These are phyloP conservation scores for Glycyrrhiza uralensis DNA, from an alignment of 306 rosid genomes.

Conservation along the genomic window DNA sequence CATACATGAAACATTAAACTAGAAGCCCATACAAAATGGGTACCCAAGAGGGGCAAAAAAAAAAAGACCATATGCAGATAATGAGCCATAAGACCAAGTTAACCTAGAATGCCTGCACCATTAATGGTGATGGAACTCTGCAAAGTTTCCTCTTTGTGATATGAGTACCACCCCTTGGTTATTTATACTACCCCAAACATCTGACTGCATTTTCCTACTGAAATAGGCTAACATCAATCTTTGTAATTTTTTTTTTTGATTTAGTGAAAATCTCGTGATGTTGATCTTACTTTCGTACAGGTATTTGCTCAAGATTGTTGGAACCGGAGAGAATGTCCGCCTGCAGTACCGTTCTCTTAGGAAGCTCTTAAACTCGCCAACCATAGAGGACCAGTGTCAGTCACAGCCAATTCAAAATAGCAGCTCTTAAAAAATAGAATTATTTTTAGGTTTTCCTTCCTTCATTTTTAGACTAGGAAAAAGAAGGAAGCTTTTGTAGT, in stretches of 20 bases:
- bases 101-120: neutral
- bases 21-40: neutral
- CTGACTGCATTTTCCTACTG: neutral
- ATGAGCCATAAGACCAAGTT: neutral
- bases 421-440: constrained; percentile 41
- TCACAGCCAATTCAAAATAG: constrained; percentile 58
- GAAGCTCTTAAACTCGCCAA: constrained; percentile 53
- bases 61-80: neutral
- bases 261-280: constrained; percentile 3
- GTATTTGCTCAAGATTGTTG: constrained; percentile 90
- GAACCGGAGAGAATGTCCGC: constrained; percentile 84
- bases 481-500: constrained; percentile 23
- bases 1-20: neutral
- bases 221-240: no score
- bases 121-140: neutral
- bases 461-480: constrained; percentile 16
- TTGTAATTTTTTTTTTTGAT: no score
- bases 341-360: constrained; percentile 94
- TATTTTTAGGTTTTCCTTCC: constrained; percentile 12
- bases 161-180: neutral
- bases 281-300: constrained; percentile 34
- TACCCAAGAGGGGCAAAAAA: neutral
- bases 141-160: neutral
- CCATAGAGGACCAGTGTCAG: constrained; percentile 41
- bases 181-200: neutral